A percentile compares a stretch with the other conserved stretches of the same genome.
Conservation (phyloP, 179 eudicot genomes). For the Patellifolia procumbens region DNA sequence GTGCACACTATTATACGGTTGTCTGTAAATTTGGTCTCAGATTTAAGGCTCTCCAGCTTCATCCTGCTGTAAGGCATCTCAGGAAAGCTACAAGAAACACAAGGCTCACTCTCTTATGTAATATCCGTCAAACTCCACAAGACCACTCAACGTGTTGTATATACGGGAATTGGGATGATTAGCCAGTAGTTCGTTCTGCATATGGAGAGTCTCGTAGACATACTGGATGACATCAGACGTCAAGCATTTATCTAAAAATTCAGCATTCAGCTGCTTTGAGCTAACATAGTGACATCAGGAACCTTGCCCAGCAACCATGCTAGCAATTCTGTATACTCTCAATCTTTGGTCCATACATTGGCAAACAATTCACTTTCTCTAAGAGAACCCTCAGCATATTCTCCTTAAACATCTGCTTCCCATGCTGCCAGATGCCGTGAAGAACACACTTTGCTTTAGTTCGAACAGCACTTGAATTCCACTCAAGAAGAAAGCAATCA, state of each 20-base stretch:
- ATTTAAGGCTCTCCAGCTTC: slow-evolving; percentile 94
- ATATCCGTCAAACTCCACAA: slow-evolving; percentile 99
- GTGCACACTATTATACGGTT: slow-evolving; percentile 99
- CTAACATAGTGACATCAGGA: slow-evolving; percentile 66
- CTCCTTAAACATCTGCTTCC: slow-evolving; percentile 81
- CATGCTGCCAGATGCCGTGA: slow-evolving; percentile 93
- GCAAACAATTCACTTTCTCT: slow-evolving; percentile 75
- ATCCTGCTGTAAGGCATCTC: slow-evolving; percentile 96
- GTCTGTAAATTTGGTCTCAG: slow-evolving; percentile 96
- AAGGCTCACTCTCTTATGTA: slow-evolving; percentile 99
- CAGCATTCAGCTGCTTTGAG: slow-evolving; percentile 67
- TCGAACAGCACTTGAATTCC: slow-evolving; percentile 97
- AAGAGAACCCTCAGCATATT: slow-evolving; percentile 66
- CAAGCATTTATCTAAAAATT: slow-evolving; percentile 81
- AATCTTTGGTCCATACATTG: slow-evolving; percentile 95
- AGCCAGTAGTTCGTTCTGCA: slow-evolving; percentile 94
- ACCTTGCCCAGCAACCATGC: slow-evolving; percentile 75
- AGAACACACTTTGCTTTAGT: slow-evolving; percentile 87
- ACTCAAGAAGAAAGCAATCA: slow-evolving; percentile 88
- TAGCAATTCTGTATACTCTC: slow-evolving; percentile 80
- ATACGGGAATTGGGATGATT: slow-evolving; percentile 99
- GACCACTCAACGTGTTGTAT: slow-evolving; percentile 92
- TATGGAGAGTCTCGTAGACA: slow-evolving; percentile 87
- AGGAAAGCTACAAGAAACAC: slow-evolving; percentile 99
- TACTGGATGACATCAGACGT: slow-evolving; percentile 83